Percentiles rank a stretch among this genome's conserved stretches.
These are phyloP conservation scores for Rhizopus stolonifer DNA, from an alignment of 371 early-diverging fungal species.

Conservation along the genomic window DNA sequence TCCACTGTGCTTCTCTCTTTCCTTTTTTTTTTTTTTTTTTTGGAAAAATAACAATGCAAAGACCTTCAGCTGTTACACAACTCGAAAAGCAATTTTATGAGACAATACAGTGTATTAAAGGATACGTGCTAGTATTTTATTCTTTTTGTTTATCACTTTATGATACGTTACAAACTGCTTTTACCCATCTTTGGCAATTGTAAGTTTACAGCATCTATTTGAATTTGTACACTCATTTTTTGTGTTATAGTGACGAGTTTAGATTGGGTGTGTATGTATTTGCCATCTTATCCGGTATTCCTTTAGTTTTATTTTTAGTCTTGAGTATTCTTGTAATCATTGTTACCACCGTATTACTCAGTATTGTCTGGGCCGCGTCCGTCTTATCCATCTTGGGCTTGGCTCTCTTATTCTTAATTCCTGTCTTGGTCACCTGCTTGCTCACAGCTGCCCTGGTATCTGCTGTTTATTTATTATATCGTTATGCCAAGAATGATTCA, in stretches of 20 bases:
- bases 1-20: no score
- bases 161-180: background rate
- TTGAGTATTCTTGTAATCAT: background rate
- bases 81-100: background rate
- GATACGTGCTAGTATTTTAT: background rate
- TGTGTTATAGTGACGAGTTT: constrained; percentile 8
- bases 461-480: background rate
- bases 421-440: background rate
- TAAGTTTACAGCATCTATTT: background rate
- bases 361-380: constrained; percentile 3
- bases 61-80: background rate
- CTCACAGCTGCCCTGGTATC: background rate
- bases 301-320: constrained; percentile 2
- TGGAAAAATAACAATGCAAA: no score
- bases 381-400: background rate
- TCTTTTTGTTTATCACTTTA: background rate
- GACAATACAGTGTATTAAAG: background rate
- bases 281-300: constrained; percentile 5
- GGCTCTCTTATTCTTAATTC: background rate
- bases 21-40: no score
- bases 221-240: background rate
- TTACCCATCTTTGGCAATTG: background rate
- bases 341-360: constrained; percentile 2
- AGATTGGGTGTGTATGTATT: constrained; percentile 9
- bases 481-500: no score